These are phyloP conservation scores for Solanum aculeatissimum DNA, from an alignment of 305 asterid genomes.

Conservation along the genomic window DNA sequence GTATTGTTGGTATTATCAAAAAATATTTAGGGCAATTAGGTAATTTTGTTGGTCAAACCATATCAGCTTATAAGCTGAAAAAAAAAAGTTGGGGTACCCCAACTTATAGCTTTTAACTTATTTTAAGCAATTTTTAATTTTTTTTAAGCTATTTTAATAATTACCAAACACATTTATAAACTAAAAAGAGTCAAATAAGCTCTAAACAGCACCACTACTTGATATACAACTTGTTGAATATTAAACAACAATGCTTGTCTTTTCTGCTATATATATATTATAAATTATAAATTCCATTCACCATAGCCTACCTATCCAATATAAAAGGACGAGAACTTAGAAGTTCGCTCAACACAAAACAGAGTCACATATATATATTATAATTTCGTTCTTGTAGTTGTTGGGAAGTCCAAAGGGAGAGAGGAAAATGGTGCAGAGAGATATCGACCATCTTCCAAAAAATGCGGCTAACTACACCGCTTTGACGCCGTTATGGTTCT, in stretches of 20 bases:
- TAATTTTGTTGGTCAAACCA: too few species aligned
- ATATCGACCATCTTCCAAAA: constrained; percentile 85
- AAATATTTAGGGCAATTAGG: too few species aligned
- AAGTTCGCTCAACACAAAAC: neutral
- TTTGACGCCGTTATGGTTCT: constrained; percentile 68
- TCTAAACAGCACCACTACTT: neutral
- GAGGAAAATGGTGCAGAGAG: constrained; percentile 29
- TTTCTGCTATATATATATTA: too few species aligned
- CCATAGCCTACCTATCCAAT: neutral
- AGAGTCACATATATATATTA: neutral
- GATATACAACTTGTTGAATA: neutral
- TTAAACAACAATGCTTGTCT: neutral
- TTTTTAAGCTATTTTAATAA: too few species aligned
- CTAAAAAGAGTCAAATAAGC: too few species aligned
- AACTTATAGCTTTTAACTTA: too few species aligned
- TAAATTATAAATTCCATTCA: too few species aligned
- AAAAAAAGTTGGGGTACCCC: too few species aligned
- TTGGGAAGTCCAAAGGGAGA: neutral
- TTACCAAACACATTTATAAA: too few species aligned
- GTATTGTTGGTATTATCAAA: too few species aligned
- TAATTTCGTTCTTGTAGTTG: neutral
- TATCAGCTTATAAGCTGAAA: too few species aligned
- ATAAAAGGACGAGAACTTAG: neutral
- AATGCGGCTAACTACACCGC: constrained; percentile 71
- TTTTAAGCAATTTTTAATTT: too few species aligned